Evolutionary conservation across 768 basidiomycete genomes (phyloP).

Genomic region (Boletus fagicola): DNA sequence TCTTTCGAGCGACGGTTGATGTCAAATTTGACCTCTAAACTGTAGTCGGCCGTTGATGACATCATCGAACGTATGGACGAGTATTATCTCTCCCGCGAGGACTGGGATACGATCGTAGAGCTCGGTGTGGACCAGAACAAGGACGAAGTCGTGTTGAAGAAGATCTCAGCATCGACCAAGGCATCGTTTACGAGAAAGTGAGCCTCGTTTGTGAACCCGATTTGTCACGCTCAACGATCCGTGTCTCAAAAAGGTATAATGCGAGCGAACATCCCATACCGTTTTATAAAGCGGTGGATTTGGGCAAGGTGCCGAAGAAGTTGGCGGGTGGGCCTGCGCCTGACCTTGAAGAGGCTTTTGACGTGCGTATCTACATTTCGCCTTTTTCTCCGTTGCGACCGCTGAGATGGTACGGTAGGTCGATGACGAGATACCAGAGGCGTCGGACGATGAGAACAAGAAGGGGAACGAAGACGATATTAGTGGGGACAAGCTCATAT

Average conservation of each 20-base stretch:
- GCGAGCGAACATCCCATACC: slow-evolving; percentile 86
- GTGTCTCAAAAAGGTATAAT: slow-evolving; percentile 68
- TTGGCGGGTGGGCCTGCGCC: slow-evolving; percentile 72
- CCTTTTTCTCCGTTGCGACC: neutral
- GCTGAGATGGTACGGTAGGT: slow-evolving; percentile 29
- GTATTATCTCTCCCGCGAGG: slow-evolving; percentile 90
- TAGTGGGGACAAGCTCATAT: slow-evolving; percentile 58
- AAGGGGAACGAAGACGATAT: slow-evolving; percentile 29
- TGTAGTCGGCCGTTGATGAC: slow-evolving; percentile 59
- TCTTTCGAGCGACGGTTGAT: neutral
- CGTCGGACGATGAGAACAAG: slow-evolving; percentile 49
- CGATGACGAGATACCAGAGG: slow-evolving; percentile 46
- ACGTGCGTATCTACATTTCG: slow-evolving; percentile 45
- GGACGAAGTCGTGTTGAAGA: slow-evolving; percentile 76
- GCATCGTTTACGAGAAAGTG: slow-evolving; percentile 82
- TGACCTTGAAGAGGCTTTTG: slow-evolving; percentile 90
- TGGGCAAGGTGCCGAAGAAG: slow-evolving; percentile 80
- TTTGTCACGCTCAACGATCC: no score
- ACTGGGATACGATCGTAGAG: slow-evolving; percentile 96
- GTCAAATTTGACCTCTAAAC: neutral
- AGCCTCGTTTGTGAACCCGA: slow-evolving; percentile 22
- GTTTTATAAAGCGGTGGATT: slow-evolving; percentile 84
- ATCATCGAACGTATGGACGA: slow-evolving; percentile 90
- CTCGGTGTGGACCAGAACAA: slow-evolving; percentile 82
- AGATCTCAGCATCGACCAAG: slow-evolving; percentile 80